phyloP scores from a whole-genome alignment of 176 grass and related monocot species.

The Triticum aestivum region IWGSC_CS_RefSeq_v2.1 NC_057813.1:503336501-503337000 shows the following conservation, averaged over 20 bases:
- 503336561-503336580: too few relatives aligned
- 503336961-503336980: constrained; percentile 85
- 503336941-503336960: constrained; percentile 71
- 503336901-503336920: constrained; percentile 67
- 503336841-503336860: constrained; percentile 45
- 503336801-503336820: neutral
- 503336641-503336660: constrained; percentile 33
- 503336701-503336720: constrained; percentile 51
- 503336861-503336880: constrained; percentile 71
- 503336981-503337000: constrained; percentile 48
- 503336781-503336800: constrained; percentile 13
- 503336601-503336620: neutral
- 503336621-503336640: constrained; percentile 7
- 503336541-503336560: too few relatives aligned
- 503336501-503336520: too few relatives aligned
- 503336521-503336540: too few relatives aligned
- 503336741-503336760: constrained; percentile 29
- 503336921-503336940: constrained; percentile 83
- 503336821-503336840: neutral
- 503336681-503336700: constrained; percentile 4
- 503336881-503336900: constrained; percentile 74
- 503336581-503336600: too few relatives aligned
- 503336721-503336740: constrained; percentile 10
- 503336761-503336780: constrained; percentile 12
- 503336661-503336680: neutral